Evolutionary conservation across 2,329 filamentous ascomycete species (phyloP).

Genomic region (Colletotrichum siamense): DNA sequence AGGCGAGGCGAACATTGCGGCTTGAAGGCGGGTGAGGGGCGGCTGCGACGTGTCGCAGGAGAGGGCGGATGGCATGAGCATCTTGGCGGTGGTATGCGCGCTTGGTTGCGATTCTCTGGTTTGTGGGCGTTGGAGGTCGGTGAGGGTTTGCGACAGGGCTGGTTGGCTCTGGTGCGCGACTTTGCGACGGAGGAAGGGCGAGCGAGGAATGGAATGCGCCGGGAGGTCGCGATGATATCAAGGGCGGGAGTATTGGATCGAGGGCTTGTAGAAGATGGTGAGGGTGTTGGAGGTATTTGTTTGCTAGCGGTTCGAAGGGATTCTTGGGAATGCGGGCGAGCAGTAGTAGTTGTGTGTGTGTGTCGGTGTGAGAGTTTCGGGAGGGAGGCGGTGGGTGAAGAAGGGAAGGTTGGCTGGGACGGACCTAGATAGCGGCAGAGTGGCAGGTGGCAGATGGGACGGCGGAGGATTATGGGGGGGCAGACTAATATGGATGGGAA

Average conservation of each 20-base stretch:
- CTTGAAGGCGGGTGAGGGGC: slow-evolving; percentile 49
- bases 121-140: not conserved
- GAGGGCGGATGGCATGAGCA: slow-evolving; percentile 66
- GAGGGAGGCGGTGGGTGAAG: slow-evolving; percentile 12
- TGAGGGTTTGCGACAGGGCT: slow-evolving; percentile 13
- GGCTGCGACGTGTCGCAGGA: slow-evolving; percentile 61
- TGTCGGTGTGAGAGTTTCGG: slow-evolving; percentile 12
- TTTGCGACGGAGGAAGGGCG: slow-evolving; percentile 11
- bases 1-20: slow-evolving; percentile 62
- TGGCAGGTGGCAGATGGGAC: slow-evolving; percentile 19
- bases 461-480: slow-evolving; percentile 10
- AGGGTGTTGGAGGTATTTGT: not conserved
- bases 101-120: not conserved
- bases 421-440: slow-evolving; percentile 19
- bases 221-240: slow-evolving; percentile 1
- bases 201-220: slow-evolving; percentile 12
- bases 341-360: not conserved
- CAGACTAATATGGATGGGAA: not conserved
- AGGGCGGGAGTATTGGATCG: slow-evolving; percentile 4
- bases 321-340: not conserved
- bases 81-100: slow-evolving; percentile 33
- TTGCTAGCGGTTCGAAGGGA: not conserved
- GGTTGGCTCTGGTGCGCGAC: slow-evolving; percentile 5
- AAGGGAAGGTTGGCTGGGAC: slow-evolving; percentile 22
- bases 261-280: not conserved